Conservation (phyloP, 2,329 filamentous ascomycete species). For the Microsporum canis region DNA sequence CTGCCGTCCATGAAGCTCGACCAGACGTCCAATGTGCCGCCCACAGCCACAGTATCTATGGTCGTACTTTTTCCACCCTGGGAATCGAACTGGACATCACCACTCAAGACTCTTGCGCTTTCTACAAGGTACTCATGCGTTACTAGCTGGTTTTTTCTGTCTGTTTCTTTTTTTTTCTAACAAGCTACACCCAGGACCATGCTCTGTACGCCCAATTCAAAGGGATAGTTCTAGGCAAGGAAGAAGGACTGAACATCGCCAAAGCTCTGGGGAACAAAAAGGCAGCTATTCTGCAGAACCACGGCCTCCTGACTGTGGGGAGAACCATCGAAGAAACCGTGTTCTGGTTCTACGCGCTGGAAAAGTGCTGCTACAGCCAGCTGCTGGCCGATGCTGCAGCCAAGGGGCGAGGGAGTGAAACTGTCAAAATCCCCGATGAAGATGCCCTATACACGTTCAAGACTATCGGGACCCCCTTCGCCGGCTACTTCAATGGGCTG, state of each 20-base stretch:
- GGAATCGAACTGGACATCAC: constrained; percentile 35
- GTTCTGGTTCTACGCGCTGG: constrained; percentile 44
- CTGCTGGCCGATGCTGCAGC: constrained; percentile 43
- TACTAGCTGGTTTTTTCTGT: not conserved
- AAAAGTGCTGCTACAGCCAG: constrained; percentile 45
- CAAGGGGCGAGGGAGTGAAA: constrained; percentile 48
- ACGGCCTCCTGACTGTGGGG: constrained; percentile 43
- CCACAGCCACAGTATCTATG: constrained; percentile 46
- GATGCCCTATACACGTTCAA: constrained; percentile 59
- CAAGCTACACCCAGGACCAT: constrained; percentile 31
- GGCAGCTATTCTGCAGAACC: constrained; percentile 44
- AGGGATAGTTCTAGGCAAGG: constrained; percentile 42
- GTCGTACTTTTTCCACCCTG: constrained; percentile 33
- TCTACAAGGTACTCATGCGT: constrained; percentile 28
- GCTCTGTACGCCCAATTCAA: constrained; percentile 44
- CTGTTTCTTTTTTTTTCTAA: not conserved
- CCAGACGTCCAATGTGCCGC: constrained; percentile 46
- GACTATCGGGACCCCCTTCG: constrained; percentile 48
- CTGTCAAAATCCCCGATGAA: constrained; percentile 55
- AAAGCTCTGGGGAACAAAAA: constrained; percentile 39
- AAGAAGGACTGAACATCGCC: constrained; percentile 45
- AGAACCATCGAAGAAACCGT: constrained; percentile 41
- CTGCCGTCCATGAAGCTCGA: constrained; percentile 43
- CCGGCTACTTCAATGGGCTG: constrained; percentile 61
- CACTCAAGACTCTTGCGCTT: constrained; percentile 37